Conservation (phyloP, 805 yeast species). For the Starmerella sp. region DNA sequence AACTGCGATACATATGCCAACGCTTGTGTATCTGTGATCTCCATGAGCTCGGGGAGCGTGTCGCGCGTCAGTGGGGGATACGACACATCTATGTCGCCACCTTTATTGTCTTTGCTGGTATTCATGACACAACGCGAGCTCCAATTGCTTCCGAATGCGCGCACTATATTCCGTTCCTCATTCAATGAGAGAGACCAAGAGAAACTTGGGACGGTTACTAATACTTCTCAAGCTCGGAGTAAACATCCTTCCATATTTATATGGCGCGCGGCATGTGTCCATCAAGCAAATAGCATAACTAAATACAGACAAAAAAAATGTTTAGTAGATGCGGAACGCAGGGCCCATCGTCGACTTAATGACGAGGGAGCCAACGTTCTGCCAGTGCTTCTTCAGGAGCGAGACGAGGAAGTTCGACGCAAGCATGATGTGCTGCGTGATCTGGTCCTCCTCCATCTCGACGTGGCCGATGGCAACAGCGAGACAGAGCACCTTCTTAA, state of each 20-base stretch:
- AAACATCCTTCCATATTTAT: no score
- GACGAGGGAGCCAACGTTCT: slow-evolving; percentile 98
- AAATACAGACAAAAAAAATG: neutral
- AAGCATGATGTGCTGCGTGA: slow-evolving; percentile 97
- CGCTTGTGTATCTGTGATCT: slow-evolving; percentile 21
- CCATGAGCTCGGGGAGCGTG: slow-evolving; percentile 6
- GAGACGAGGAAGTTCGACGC: slow-evolving; percentile 98
- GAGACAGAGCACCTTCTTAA: slow-evolving; percentile 98
- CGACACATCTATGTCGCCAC: neutral
- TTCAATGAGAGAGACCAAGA: neutral
- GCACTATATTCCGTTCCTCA: neutral
- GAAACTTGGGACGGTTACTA: neutral
- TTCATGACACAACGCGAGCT: neutral
- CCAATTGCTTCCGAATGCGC: neutral
- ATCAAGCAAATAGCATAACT: neutral
- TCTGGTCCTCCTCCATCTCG: slow-evolving; percentile 94
- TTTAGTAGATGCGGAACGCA: slow-evolving; percentile 96
- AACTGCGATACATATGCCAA: slow-evolving; percentile 20
- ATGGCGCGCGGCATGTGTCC: no score
- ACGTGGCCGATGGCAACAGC: slow-evolving; percentile 99
- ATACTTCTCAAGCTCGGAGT: neutral
- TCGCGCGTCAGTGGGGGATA: neutral
- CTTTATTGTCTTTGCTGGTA: neutral
- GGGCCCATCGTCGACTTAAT: slow-evolving; percentile 99
- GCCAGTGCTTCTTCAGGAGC: slow-evolving; percentile 99